Conservation (phyloP, 1,139 yeast species). For the Protomyces inundatus region DNA sequence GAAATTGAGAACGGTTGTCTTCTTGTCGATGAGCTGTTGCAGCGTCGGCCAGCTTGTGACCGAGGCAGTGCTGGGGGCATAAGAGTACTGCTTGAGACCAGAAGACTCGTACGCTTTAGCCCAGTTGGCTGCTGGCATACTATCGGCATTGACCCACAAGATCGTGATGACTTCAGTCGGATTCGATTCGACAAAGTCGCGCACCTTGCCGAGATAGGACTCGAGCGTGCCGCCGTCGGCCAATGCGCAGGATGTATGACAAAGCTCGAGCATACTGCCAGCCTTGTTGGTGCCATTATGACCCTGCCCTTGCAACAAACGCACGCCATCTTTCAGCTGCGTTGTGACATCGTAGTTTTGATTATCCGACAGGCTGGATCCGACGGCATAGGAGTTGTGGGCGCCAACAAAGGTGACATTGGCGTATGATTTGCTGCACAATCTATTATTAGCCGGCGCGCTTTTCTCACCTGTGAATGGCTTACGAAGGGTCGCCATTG, state of each 20-base stretch:
- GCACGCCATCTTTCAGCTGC: constrained; percentile 20
- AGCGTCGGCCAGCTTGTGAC: constrained; percentile 16
- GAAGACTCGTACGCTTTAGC: constrained; percentile 18
- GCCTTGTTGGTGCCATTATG: constrained; percentile 7
- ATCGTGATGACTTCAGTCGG: constrained; percentile 21
- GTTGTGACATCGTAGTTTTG: constrained; percentile 17
- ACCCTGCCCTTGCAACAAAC: constrained; percentile 22
- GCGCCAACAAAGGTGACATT: constrained; percentile 26
- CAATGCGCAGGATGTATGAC: constrained; percentile 24
- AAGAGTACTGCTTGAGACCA: constrained; percentile 5
- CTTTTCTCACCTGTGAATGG: not conserved
- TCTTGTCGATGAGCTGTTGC: constrained; percentile 3
- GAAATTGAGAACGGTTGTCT: constrained; percentile 20
- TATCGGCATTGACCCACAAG: constrained; percentile 24
- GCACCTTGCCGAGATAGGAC: constrained; percentile 16
- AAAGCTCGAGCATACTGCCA: constrained; percentile 7
- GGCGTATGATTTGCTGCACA: constrained; percentile 14
- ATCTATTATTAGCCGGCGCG: not conserved
- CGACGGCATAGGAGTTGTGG: constrained; percentile 24
- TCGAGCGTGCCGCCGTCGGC: constrained; percentile 26
- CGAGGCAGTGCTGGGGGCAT: constrained; percentile 7
- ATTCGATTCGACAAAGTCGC: constrained; percentile 9
- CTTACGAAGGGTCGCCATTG: not conserved
- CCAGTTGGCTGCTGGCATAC: constrained; percentile 10
- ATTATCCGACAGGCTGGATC: constrained; percentile 6